Base-by-base conservation (phyloP, 208 protist genomes). In the Acanthamoeba culbertsoni region DNA sequence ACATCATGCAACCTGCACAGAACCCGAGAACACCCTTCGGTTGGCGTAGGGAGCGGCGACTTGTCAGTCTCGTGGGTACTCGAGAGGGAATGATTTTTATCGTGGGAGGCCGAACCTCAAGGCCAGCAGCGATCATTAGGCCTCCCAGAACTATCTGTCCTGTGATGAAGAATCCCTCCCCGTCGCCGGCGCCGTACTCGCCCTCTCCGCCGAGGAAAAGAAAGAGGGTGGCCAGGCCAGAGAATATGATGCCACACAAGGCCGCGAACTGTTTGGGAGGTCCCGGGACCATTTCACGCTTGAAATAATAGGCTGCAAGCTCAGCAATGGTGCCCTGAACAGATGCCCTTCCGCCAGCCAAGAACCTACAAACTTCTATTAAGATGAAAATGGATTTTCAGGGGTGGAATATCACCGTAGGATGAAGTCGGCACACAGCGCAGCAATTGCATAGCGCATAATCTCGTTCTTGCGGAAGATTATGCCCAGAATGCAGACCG, bases 241-340 rank as follows among this genome's bases (percentile, higher is more conserved):
- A 94, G 62, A 94, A 93, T 14, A 86, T 92, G 45, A 93, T 71
- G 65, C 93, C 93, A 37, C 93, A 94, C 26, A 94, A 35, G 8
- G 40, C 51, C 14, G 93, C 93, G 63, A 94, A 94, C 51, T 94
- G 93, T 51, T 94, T 94, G 35, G 84, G 84, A 43, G 93, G 84
- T 23, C 93, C 93, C 35, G 93, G 18, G 7, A 91, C 45, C 10
- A 88, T 48, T 26, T 93, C 48, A 7, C 40, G 55, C 62, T 45
- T 45, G 68, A 94, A 71, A 37, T 37, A 63, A 33, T 20, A 92
- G 2, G 48, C 12, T 37, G 51, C 18, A 45, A 92, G 23, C 45
- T 82, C 93, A 10, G 86, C 84, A 10, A 94, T 55, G 3, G 79
- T 48, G 23, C 93, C 86, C 10, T 77, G 45, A 20, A 92, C 40